A percentile compares a stretch with the other conserved stretches of the same genome.
Conservation (phyloP, 371 early-diverging fungal genomes). For the Rhizopus arrhizus region DNA sequence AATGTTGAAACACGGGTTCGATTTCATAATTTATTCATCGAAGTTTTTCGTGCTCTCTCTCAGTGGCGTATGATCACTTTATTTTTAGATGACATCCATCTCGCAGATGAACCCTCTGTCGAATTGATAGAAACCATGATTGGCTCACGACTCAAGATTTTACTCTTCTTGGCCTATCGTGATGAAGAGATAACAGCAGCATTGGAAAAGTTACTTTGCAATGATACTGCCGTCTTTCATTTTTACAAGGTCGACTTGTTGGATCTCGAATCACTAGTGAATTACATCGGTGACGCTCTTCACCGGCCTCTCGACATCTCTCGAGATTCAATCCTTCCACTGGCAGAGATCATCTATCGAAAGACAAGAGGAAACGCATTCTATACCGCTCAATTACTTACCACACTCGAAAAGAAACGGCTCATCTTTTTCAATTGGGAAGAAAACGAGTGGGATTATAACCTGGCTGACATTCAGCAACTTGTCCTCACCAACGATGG, state of each 20-base stretch:
- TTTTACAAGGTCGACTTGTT: slow-evolving; percentile 32
- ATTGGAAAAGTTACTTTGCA: slow-evolving; percentile 27
- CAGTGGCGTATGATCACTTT: slow-evolving; percentile 53
- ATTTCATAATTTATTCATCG: slow-evolving; percentile 46
- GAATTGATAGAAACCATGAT: slow-evolving; percentile 44
- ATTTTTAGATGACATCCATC: slow-evolving; percentile 53
- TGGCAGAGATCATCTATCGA: slow-evolving; percentile 39
- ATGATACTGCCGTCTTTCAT: slow-evolving; percentile 34
- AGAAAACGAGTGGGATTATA: slow-evolving; percentile 50
- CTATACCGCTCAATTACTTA: slow-evolving; percentile 41
- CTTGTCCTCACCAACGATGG: slow-evolving; percentile 22
- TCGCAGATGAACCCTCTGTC: slow-evolving; percentile 51
- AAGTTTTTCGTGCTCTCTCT: slow-evolving; percentile 44
- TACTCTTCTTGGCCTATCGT: slow-evolving; percentile 41
- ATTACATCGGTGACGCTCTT: slow-evolving; percentile 42
- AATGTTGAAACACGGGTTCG: slow-evolving; percentile 43
- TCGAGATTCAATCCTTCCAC: slow-evolving; percentile 32
- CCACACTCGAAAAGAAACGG: slow-evolving; percentile 44
- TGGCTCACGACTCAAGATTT: slow-evolving; percentile 31
- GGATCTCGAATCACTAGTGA: slow-evolving; percentile 39
- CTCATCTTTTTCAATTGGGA: slow-evolving; percentile 54
- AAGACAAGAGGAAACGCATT: slow-evolving; percentile 49
- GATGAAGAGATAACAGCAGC: slow-evolving; percentile 35
- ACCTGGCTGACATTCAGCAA: slow-evolving; percentile 37
- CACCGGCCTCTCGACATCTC: slow-evolving; percentile 30